phyloP scores from a whole-genome alignment of 2,329 filamentous ascomycete genomes.

The Monilinia vaccinii-corymbosi region DNA sequence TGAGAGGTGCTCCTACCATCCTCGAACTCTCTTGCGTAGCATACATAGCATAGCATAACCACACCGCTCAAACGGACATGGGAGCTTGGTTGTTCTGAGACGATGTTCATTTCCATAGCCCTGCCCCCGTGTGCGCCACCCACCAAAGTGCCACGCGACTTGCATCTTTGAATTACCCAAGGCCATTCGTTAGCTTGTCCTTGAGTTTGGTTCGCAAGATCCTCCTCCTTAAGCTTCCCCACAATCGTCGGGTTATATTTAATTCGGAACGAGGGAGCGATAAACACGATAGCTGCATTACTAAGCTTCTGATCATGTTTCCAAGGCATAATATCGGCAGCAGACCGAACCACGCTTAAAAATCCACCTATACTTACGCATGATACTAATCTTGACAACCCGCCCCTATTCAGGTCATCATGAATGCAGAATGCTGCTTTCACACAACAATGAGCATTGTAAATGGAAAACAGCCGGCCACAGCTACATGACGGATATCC shows the following conservation, averaged over 20 bases:
- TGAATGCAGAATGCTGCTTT: slow-evolving; percentile 8
- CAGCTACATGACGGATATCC: slow-evolving; percentile 17
- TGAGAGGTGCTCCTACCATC: slow-evolving; percentile 12
- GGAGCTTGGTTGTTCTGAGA: slow-evolving; percentile 11
- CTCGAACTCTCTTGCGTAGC: slow-evolving; percentile 19
- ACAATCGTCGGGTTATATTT: slow-evolving; percentile 6
- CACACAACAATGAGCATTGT: slow-evolving; percentile 16
- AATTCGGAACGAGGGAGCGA: slow-evolving; percentile 6
- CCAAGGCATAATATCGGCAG: slow-evolving; percentile 27
- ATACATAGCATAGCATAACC: slow-evolving; percentile 13
- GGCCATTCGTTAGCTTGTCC: slow-evolving; percentile 11
- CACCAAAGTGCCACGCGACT: slow-evolving; percentile 12
- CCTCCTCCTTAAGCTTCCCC: slow-evolving; percentile 8
- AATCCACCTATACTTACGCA: not conserved
- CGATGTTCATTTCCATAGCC: slow-evolving; percentile 14
- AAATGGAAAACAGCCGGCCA: slow-evolving; percentile 17
- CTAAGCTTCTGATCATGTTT: slow-evolving; percentile 2
- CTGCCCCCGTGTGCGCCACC: slow-evolving; percentile 14
- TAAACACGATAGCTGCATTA: slow-evolving; percentile 7
- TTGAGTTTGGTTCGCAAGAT: slow-evolving; percentile 8
- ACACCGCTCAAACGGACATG: slow-evolving; percentile 29
- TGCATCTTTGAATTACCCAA: slow-evolving; percentile 6
- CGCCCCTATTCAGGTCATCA: not conserved
- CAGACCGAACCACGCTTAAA: slow-evolving; percentile 10
- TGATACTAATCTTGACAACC: not conserved